phyloP scores from a whole-genome alignment of 345 rosid genomes.

The Corchorus capsularis region DNA sequence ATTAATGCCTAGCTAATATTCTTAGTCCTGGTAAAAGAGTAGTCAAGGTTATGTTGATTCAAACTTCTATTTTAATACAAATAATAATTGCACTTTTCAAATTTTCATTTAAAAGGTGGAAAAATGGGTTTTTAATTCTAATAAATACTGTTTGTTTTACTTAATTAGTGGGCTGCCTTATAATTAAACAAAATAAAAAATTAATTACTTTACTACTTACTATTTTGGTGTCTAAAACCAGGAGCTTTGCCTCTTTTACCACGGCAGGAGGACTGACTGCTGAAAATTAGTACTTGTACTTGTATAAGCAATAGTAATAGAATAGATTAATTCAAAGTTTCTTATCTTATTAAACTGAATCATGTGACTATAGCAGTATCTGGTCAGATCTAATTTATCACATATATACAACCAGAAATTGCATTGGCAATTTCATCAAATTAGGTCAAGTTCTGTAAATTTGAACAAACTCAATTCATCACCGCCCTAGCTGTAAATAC shows the following conservation, averaged over 20 bases:
- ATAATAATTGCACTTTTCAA: too few relatives aligned
- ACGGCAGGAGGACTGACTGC: not conserved
- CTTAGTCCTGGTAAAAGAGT: not conserved
- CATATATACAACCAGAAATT: not conserved
- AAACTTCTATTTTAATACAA: not conserved
- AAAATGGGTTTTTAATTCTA: not conserved
- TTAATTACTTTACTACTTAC: too few relatives aligned
- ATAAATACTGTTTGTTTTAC: not conserved
- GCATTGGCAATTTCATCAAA: not conserved
- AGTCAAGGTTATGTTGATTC: constrained; percentile 13
- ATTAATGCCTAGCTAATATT: not conserved
- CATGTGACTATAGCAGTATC: not conserved
- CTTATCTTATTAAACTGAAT: not conserved
- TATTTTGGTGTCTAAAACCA: not conserved
- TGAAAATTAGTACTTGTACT: not conserved
- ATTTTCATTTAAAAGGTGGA: not conserved
- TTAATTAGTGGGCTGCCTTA: not conserved
- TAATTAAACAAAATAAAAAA: not conserved
- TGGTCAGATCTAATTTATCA: not conserved
- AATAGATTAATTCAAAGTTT: not conserved
- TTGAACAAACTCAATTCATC: not conserved
- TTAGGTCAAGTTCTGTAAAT: not conserved
- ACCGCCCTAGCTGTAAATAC: too few relatives aligned
- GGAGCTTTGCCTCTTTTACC: not conserved
- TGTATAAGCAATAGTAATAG: not conserved